Evolutionary conservation across 495 filamentous ascomycete genomes (phyloP), one percentile per base, ranked within the genome.

Genomic region (Xylaria intraflava): DNA sequence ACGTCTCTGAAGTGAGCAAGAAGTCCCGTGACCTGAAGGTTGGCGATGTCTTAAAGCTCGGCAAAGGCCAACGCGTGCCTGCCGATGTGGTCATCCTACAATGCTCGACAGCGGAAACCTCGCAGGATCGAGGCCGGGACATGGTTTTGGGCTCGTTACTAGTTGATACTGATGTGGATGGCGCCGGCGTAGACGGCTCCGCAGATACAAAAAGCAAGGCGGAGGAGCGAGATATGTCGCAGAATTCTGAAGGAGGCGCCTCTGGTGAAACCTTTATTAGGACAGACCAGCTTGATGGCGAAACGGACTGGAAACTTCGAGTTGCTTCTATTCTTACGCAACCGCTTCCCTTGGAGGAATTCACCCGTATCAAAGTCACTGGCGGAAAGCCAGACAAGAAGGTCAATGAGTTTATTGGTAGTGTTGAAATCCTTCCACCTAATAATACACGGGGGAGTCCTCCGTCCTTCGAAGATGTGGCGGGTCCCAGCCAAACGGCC

Each of bases 251-350:
- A 57, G 69, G 56, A 22, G 61, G 67, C 29, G 65, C 76, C 19
- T 75, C 80, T 17, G 90, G 90, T 30, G 94, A 99, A 63, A 88
- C 94, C 1, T 99, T 99, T 57, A 96, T 99, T 57, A 81, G 92
- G 38, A 99, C 94, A 2, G 94, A 99, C 67, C 94, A 99, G 65
- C 78, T 99, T 9, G 94, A 99, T 60, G 94, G 94, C 51, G 94
- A 99, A 70, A 99, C 94, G 7, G 94, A 99, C 61, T 99, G 94
- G 94, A 99, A 99, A 69, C 76, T 99, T 31, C 84, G 94, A 4
- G 67, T 97, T 3, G 89, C 92, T 2, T 90, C 91, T 7, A 78
- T 86, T 0, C 65, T 96, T 11, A 90, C 90, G 0, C 94, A 99
- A 60, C 72, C 69, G 33, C 73, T 97, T 6, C 62, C 83, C 4